Evolutionary conservation across 805 yeast genomes (phyloP).

Genomic region (Saccharomyces cerevisiae): DNA sequence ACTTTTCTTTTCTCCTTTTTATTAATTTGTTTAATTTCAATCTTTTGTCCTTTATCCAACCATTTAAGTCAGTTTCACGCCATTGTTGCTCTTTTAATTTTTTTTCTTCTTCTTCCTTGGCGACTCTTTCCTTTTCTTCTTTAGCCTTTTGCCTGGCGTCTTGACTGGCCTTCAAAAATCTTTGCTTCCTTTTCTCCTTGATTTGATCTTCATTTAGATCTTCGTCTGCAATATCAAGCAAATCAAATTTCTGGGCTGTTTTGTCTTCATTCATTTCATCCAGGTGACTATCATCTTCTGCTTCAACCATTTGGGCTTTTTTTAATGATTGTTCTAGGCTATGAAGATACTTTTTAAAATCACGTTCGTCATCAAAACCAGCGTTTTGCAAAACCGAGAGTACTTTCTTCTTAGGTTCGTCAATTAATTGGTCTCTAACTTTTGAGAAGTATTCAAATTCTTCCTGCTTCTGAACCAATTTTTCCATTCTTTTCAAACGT

Average conservation of each 20-base stretch:
- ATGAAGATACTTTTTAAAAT: constrained; percentile 55
- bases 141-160: constrained; percentile 83
- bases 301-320: constrained; percentile 55
- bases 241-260: constrained; percentile 49
- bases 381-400: constrained; percentile 53
- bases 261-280: constrained; percentile 33
- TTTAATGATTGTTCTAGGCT: constrained; percentile 63
- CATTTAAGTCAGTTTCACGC: constrained; percentile 64
- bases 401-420: constrained; percentile 45
- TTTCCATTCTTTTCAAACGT: constrained; percentile 71
- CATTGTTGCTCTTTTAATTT: constrained; percentile 63
- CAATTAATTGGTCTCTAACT: constrained; percentile 44
- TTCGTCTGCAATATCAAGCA: constrained; percentile 78
- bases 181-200: constrained; percentile 80
- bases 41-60: constrained; percentile 74
- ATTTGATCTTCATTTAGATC: constrained; percentile 71
- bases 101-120: constrained; percentile 49
- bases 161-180: constrained; percentile 70
- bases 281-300: constrained; percentile 46
- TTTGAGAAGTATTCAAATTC: constrained; percentile 65
- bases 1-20: constrained; percentile 55
- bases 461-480: constrained; percentile 68
- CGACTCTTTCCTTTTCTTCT: constrained; percentile 65
- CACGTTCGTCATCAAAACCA: constrained; percentile 70
- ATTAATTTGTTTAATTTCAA: constrained; percentile 50